phyloP scores from a whole-genome alignment of 768 basidiomycete species.

The Boletus sp. region DNA sequence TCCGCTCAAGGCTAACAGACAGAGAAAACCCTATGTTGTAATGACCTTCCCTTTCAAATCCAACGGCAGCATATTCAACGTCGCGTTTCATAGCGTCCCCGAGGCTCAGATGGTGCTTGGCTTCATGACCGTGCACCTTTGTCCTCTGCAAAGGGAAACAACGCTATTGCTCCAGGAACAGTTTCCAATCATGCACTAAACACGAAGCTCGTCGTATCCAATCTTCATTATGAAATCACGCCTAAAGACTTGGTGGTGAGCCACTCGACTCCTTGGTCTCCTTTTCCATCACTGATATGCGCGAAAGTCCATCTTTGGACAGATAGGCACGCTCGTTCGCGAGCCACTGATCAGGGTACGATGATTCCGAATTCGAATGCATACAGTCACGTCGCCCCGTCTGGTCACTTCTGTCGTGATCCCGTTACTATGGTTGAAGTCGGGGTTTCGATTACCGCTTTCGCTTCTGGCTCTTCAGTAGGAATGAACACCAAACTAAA shows the following conservation, averaged over 20 bases:
- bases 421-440: constrained; percentile 24
- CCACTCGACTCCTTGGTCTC: constrained; percentile 8
- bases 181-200: constrained; percentile 33
- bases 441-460: constrained; percentile 38
- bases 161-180: constrained; percentile 21
- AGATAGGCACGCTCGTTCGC: constrained; percentile 88
- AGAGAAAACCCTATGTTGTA: constrained; percentile 46
- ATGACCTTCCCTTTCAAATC: constrained; percentile 4
- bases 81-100: constrained; percentile 50
- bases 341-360: constrained; percentile 97
- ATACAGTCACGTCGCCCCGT: constrained; percentile 32
- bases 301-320: constrained; percentile 80
- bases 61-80: constrained; percentile 1
- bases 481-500: constrained; percentile 50
- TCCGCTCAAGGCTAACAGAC: constrained; percentile 29
- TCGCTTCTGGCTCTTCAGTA: constrained; percentile 41
- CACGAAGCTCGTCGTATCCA: constrained; percentile 73
- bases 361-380: constrained; percentile 45
- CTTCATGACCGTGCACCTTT: constrained; percentile 70
- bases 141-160: constrained; percentile 31
- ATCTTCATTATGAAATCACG: constrained; percentile 90
- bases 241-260: constrained; percentile 85
- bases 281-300: constrained; percentile 3
- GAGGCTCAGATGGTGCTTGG: constrained; percentile 65
- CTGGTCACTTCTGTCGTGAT: constrained; percentile 35